Evolutionary conservation across 1,284 basidiomycete species (phyloP), one percentile per base, ranked within the genome.

Genomic region (Bondarzewia mesenterica): DNA sequence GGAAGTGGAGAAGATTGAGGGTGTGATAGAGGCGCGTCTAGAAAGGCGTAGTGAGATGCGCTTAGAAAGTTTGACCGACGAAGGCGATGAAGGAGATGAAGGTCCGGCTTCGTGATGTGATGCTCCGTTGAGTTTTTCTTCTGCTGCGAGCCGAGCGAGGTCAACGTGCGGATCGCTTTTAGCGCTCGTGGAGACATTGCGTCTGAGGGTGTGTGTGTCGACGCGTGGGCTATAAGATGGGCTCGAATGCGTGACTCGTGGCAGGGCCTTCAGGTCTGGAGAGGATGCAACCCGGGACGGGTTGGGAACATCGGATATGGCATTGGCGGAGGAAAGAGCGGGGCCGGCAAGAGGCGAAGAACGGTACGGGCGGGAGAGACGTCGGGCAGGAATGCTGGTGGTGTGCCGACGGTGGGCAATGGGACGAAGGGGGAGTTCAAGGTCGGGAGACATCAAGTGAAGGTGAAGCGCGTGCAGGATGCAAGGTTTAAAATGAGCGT

Each of bases 301-400:
- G 53, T 47, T 35, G 52, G 52, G 10, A 15, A 12, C 12, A 10
- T 32, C 29, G 46, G 47, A 44, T 38, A 53, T 48, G 5, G 51
- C 51, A 20, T 52, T 58, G 27, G 59, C 58, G 18, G 45, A 49
- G 20, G 53, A 40, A 43, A 56, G 50, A 1, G 58, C 60, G 14
- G 61, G 60, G 1, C 61, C 61, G 2, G 61, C 61, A 23, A 63
- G 57, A 0, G 61, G 61, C 16, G 61, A 63, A 4, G 60, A 61
- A 37, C 60, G 59, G 7, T 56, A 49, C 2, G 59, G 60, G 10
- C 60, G 57, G 4, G 54, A 48, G 15, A 49, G 44, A 22, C 52
- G 55, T 4, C 52, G 47, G 18, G 52, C 36, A 10, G 53, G 52
- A 26, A 53, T 41, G 35, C 50, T 49, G 7, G 53, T 51, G 23